Evolutionary conservation across 345 rosid genomes (phyloP).

Genomic region (Orychophragmus violaceus): DNA sequence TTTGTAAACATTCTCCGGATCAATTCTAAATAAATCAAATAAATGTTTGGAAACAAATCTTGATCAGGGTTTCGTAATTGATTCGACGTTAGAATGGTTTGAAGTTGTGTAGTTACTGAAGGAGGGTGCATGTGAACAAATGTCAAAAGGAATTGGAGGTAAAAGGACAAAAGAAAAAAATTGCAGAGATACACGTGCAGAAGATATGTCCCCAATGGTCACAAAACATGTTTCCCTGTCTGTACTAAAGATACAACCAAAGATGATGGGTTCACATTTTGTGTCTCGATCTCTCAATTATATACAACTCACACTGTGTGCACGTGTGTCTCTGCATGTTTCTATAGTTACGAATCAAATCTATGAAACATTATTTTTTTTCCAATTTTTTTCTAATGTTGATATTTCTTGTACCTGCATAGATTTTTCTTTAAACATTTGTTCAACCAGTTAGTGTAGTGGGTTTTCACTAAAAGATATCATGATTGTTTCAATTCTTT

Average conservation of each 20-base stretch:
- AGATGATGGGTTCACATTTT: slow-evolving; percentile 25
- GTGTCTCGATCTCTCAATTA: slow-evolving; percentile 16
- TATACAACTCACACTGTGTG: slow-evolving; percentile 28
- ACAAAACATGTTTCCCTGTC: slow-evolving; percentile 33
- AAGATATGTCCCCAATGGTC: slow-evolving; percentile 30
- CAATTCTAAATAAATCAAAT: background rate
- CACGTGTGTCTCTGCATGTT: slow-evolving; percentile 20
- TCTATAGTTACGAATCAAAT: slow-evolving; percentile 11
- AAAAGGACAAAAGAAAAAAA: background rate
- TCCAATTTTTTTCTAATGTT: background rate
- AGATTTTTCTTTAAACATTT: background rate
- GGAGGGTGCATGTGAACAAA: slow-evolving; percentile 23
- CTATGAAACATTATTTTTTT: background rate
- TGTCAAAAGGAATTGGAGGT: background rate
- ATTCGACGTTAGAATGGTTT: background rate
- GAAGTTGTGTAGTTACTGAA: background rate
- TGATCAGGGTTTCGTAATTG: background rate
- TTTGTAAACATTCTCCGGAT: background rate
- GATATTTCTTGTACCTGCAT: background rate
- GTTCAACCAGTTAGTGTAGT: background rate
- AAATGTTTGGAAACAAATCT: background rate
- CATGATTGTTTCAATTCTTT: background rate
- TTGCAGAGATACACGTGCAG: slow-evolving; percentile 32
- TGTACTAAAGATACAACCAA: slow-evolving; percentile 29
- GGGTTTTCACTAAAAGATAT: background rate